Conservation (phyloP, 2,329 filamentous ascomycete species). For the Orbilia javanica region DNA sequence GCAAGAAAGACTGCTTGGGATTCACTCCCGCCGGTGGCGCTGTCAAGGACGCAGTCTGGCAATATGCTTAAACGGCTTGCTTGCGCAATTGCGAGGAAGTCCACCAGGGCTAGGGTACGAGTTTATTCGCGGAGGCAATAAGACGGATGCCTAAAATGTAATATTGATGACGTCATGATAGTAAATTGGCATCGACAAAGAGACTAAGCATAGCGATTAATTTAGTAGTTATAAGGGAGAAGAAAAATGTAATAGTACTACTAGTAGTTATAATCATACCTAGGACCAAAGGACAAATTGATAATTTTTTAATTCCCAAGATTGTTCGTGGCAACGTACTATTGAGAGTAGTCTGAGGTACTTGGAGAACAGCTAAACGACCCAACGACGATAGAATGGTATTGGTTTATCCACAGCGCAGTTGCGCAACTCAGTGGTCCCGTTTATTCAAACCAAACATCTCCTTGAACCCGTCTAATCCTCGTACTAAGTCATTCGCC, state of each 20-base stretch:
- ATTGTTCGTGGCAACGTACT: too few species aligned
- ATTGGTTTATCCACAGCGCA: too few species aligned
- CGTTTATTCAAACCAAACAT: too few species aligned
- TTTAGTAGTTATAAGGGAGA: neutral
- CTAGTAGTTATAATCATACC: neutral
- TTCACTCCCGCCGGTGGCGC: constrained; percentile 31
- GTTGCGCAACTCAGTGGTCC: too few species aligned
- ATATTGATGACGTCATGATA: constrained; percentile 7
- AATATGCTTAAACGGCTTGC: constrained; percentile 25
- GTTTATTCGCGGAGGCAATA: neutral
- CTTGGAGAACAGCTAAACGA: too few species aligned
- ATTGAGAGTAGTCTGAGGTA: too few species aligned
- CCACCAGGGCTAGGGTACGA: neutral
- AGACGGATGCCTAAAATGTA: neutral
- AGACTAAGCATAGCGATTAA: neutral
- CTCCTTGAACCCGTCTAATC: too few species aligned
- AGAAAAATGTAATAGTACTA: neutral
- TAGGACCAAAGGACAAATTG: too few species aligned
- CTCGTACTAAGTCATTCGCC: too few species aligned
- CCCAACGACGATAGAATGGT: too few species aligned
- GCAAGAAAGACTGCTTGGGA: constrained; percentile 47
- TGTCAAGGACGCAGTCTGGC: constrained; percentile 32
- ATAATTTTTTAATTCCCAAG: too few species aligned
- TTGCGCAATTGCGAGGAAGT: neutral
- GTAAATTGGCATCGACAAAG: neutral